A percentile compares a stretch with the other conserved stretches of the same genome.
Conservation (phyloP, 2,329 filamentous ascomycete species). For the Pyricularia sp. region DNA sequence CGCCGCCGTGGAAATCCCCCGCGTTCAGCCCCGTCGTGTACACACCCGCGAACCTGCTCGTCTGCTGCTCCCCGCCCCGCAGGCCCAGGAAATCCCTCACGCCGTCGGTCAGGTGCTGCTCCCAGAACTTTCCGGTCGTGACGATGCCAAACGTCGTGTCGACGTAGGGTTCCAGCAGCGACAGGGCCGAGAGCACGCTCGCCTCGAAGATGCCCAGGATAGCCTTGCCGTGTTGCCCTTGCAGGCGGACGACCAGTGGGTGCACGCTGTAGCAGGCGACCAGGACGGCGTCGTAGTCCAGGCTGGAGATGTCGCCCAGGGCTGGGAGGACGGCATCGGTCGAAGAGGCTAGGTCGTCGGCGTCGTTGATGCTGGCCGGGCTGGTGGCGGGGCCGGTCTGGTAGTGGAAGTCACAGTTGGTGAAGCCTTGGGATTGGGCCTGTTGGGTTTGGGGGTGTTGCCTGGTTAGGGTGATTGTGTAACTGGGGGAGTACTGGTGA, state of each 20-base stretch:
- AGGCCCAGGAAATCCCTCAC: constrained; percentile 55
- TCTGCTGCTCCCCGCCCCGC: constrained; percentile 20
- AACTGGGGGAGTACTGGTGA: neutral
- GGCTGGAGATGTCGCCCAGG: constrained; percentile 19
- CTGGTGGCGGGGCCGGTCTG: constrained; percentile 57
- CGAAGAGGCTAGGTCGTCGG: constrained; percentile 55
- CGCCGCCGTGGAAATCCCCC: constrained; percentile 61
- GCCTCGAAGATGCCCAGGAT: constrained; percentile 86
- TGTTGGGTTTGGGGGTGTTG: neutral
- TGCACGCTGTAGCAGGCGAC: constrained; percentile 87
- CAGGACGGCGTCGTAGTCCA: constrained; percentile 64
- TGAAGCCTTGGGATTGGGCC: constrained; percentile 1
- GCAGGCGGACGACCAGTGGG: constrained; percentile 57
- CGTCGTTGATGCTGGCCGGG: constrained; percentile 71
- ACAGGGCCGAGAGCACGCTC: constrained; percentile 56
- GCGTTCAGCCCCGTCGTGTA: constrained; percentile 75
- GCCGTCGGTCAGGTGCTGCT: constrained; percentile 57
- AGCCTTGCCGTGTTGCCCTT: constrained; percentile 18
- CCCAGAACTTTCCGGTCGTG: constrained; percentile 80
- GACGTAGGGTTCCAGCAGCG: constrained; percentile 29
- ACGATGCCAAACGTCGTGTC: constrained; percentile 68
- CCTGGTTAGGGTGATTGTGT: constrained; percentile 7
- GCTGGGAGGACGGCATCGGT: constrained; percentile 45
- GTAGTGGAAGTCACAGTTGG: constrained; percentile 39
- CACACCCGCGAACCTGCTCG: constrained; percentile 63